Conservation (phyloP, 495 filamentous ascomycete genomes). For the Xylaria telfairii region DNA sequence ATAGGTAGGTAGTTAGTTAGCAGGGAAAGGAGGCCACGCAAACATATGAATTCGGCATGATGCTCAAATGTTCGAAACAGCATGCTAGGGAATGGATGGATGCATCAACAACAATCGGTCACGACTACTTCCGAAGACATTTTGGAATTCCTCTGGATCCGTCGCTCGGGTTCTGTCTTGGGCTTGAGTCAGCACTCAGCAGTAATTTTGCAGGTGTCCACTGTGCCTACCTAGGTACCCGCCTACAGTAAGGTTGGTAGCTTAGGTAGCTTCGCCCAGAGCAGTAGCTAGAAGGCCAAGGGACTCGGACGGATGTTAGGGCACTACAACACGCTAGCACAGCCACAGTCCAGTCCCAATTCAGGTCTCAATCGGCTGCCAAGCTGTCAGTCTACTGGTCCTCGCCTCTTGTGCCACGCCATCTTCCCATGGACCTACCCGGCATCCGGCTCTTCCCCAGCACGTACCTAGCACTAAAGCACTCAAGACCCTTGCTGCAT, state of each 20-base stretch:
- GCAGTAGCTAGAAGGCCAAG: conserved; percentile 1
- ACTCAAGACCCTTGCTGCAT: conserved; percentile 3
- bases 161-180: neutral
- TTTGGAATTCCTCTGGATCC: conserved; percentile 11
- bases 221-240: no score
- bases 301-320: neutral
- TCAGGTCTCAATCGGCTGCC: neutral
- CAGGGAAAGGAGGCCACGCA: neutral
- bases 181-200: neutral
- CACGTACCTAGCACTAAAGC: neutral
- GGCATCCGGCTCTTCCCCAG: conserved; percentile 16
- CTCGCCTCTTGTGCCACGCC: conserved; percentile 12
- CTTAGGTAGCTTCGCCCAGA: neutral
- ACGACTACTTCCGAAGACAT: neutral
- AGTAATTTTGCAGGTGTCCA: conserved; percentile 10
- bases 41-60: neutral
- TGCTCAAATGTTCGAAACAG: conserved; percentile 6
- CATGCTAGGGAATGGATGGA: neutral
- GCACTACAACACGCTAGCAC: neutral
- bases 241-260: neutral
- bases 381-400: neutral
- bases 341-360: conserved; percentile 8
- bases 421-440: neutral
- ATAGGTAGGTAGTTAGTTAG: neutral
- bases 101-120: neutral